Base-by-base conservation (phyloP, 1,139 yeast genomes). In the Geotrichum phurueaensis region DNA sequence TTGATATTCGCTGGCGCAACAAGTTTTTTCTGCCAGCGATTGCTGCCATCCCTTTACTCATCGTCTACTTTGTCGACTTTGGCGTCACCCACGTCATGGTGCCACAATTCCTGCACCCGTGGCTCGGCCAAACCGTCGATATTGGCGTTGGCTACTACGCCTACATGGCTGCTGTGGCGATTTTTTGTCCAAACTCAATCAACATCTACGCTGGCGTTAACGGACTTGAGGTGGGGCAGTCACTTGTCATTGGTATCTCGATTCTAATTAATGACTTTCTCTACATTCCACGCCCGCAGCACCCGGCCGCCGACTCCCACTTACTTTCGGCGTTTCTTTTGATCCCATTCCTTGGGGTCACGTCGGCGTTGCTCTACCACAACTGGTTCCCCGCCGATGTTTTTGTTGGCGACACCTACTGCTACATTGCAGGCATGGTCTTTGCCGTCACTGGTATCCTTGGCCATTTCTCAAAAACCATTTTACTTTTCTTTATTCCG, bases 371-470 rank as follows among this genome's bases (percentile, higher is more conserved):
- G 59, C 81, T 89, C 65, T 84, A 82, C 68, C 86, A 80, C 77
- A 94, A 94, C 73, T 88, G 94, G 87, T 94, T 80, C 76, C 99
- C 99, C 0, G 91, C 99, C 0, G 76, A 76, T 62, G 98, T 90
- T 0, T 94, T 94, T 76, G 99, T 95, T 3, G 99, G 99, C 27
- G 99, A 94, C 71, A 94, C 99, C 0, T 95, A 88, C 76, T 94
- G 99, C 75, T 94, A 95, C 75, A 91, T 94, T 73, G 90, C 97
- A 39, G 99, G 99, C 2, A 94, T 94, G 99, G 96, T 94, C 0
- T 92, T 94, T 75, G 99, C 98, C 0, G 95, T 92, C 48, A 96
- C 90, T 31, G 98, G 98, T 2, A 95, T 94, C 52, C 81, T 90
- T 63, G 98, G 98, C 1, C 99, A 94, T 76, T 95, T 92, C 72